Evolutionary conservation across 164 flowering plant species (phyloP), one percentile per base, ranked within the genome.

Genomic region (Macadamia tetraphylla): DNA sequence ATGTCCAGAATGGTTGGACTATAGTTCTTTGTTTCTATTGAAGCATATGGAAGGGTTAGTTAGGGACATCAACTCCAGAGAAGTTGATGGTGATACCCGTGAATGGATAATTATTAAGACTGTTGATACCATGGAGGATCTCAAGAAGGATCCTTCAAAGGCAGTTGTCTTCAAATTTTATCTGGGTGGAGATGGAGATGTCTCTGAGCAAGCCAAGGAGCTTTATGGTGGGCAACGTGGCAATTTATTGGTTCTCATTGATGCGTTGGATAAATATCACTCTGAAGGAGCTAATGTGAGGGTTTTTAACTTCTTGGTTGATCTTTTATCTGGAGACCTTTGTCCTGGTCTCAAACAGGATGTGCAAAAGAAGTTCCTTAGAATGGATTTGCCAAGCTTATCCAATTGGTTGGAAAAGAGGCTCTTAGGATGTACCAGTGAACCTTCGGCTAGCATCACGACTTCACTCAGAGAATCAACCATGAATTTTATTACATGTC

Each of bases 391-490:
- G 68, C 62, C 35, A 73, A 66, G 62, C 64, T 70, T 95, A 56
- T 88, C 92, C 0, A 83, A 81, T 62, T 95, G 99, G 99, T 76
- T 95, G 79, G 96, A 85, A 75, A 84, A 71, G 66, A 85, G 96
- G 76, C 81, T 95, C 9, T 74, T 95, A 59, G 96, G 96, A 61
- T 73, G 79, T 73, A 51, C 61, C 11, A 53, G 67, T 3, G 88
- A 88, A 65, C 62, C 75, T 65, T 76, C 88, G 29, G 82, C 64
- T 63, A 87, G 78, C 31, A 70, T 66, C 29, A 35, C 70, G 42
- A 65, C 72, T 60, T 61, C 89, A 62, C 84, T 95, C 23, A 83
- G 98, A 78, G 99, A 92, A 64, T 78, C 97, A 40, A 81, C 94
- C 48, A 83, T 90, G 91, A 84, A 72, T 67, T 90, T 95, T 73